phyloP scores from a whole-genome alignment of 768 basidiomycete species.

The Suillus plorans region DNA sequence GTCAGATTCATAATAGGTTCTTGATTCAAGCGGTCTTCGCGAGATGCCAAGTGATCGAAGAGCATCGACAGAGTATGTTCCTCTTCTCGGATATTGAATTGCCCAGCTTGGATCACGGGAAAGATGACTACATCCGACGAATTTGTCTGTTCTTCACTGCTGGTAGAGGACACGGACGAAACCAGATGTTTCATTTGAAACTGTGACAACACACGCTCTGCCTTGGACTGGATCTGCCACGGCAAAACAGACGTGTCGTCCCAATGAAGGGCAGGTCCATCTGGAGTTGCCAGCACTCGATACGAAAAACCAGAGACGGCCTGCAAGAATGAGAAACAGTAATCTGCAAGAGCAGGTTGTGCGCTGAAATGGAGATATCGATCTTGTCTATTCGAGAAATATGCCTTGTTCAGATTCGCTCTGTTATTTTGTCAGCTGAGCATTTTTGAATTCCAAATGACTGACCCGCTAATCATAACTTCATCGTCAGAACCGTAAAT shows the following conservation, averaged over 20 bases:
- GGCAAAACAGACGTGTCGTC: constrained; percentile 63
- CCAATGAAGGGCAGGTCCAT: constrained; percentile 64
- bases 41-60: constrained; percentile 47
- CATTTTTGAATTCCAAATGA: constrained; percentile 23
- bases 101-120: constrained; percentile 88
- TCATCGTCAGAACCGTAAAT: constrained; percentile 93
- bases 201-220: constrained; percentile 49
- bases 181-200: constrained; percentile 54
- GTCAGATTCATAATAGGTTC: constrained; percentile 76
- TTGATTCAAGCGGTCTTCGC: constrained; percentile 10
- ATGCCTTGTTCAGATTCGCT: constrained; percentile 90
- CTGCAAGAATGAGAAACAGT: constrained; percentile 78
- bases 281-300: constrained; percentile 36
- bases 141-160: constrained; percentile 16
- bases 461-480: constrained; percentile 90
- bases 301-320: constrained; percentile 75
- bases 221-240: constrained; percentile 63
- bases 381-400: constrained; percentile 95
- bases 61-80: constrained; percentile 60
- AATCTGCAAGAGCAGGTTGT: constrained; percentile 68
- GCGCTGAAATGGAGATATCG: constrained; percentile 78
- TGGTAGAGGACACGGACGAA: constrained; percentile 17
- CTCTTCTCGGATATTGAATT: constrained; percentile 85
- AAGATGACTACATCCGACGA: constrained; percentile 53
- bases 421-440: constrained; percentile 39